Evolutionary conservation across 2,329 filamentous ascomycete species (phyloP).

Genomic region (Aspergillus sp.): DNA sequence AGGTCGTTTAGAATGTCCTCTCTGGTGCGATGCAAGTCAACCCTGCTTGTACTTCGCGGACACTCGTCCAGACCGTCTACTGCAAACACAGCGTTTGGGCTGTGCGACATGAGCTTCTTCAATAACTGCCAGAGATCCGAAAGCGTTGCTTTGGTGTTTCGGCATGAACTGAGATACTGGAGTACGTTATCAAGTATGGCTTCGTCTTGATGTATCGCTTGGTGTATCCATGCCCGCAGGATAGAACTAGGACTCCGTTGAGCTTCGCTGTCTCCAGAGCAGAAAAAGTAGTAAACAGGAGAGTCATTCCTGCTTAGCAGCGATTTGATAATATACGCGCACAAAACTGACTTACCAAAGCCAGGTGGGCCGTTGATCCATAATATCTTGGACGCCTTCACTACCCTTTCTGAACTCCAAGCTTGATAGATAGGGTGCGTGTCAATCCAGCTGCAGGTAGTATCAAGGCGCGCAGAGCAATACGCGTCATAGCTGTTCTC

Average conservation of each 20-base stretch:
- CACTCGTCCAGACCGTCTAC: slow-evolving; percentile 3
- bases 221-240: neutral
- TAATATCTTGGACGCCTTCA: neutral
- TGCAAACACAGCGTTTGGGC: neutral
- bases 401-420: neutral
- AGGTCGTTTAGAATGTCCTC: neutral
- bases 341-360: slow-evolving; percentile 2
- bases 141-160: neutral
- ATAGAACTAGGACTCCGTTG: neutral
- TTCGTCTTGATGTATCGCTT: neutral
- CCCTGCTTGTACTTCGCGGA: neutral
- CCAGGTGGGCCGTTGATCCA: slow-evolving; percentile 1
- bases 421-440: neutral
- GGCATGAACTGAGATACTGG: neutral
- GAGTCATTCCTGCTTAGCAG: neutral
- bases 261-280: neutral
- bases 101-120: neutral
- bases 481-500: neutral
- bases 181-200: neutral
- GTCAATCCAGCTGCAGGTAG: neutral
- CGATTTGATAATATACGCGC: neutral
- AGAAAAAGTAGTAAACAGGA: neutral
- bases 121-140: neutral
- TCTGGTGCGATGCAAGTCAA: neutral
- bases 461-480: neutral